phyloP scores from a whole-genome alignment of 2,329 filamentous ascomycete genomes.

The Thielaviopsis punctulata region DNA sequence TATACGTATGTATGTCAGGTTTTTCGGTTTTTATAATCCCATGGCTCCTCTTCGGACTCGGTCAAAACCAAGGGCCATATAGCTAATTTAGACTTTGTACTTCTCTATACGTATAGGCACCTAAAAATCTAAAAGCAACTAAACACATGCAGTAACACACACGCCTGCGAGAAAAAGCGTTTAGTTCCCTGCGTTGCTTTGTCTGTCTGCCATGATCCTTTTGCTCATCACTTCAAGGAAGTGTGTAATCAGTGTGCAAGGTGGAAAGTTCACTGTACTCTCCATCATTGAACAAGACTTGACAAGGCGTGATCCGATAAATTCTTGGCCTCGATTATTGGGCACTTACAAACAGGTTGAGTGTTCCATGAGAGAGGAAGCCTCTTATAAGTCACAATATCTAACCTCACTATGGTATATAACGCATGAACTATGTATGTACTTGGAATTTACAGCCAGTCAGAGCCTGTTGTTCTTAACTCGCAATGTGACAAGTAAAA shows the following conservation, averaged over 20 bases:
- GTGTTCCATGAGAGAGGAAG: neutral
- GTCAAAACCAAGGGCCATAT: neutral
- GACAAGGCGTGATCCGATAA: neutral
- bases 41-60: neutral
- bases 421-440: neutral
- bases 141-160: neutral
- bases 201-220: neutral
- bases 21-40: neutral
- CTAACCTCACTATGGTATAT: neutral
- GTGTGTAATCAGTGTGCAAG: neutral
- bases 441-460: neutral
- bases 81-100: neutral
- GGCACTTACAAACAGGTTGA: neutral
- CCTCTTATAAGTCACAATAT: neutral
- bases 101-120: too few relatives aligned
- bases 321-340: neutral
- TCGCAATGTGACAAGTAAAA: neutral
- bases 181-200: neutral
- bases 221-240: neutral
- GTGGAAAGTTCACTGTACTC: neutral
- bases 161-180: neutral
- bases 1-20: too few relatives aligned
- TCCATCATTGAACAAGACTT: neutral
- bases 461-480: neutral
- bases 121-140: too few relatives aligned